Evolutionary conservation across 106 monocot species (phyloP).

Genomic region (Cymbidium sinense): DNA sequence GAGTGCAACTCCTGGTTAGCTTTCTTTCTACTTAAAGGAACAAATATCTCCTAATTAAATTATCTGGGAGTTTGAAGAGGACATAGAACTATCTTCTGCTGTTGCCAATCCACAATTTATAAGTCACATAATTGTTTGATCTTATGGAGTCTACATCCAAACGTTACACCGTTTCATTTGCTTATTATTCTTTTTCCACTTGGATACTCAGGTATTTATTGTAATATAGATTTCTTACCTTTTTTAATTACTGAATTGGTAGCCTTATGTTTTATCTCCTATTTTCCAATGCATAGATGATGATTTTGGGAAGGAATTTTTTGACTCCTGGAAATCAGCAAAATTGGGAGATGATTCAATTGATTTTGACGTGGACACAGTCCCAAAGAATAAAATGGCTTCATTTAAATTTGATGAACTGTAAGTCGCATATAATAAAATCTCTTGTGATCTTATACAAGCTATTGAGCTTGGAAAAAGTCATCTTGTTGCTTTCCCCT

Average conservation of each 20-base stretch:
- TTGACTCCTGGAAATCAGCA: constrained; percentile 63
- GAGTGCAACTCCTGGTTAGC: neutral
- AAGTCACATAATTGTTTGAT: neutral
- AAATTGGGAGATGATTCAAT: constrained; percentile 40
- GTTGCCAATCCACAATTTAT: neutral
- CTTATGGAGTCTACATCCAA: neutral
- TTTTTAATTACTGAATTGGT: neutral
- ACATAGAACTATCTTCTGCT: neutral
- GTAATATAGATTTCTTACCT: neutral
- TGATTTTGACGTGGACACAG: constrained; percentile 51
- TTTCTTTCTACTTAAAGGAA: neutral
- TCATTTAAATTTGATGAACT: constrained; percentile 74
- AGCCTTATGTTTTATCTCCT: neutral
- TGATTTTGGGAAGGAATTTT: constrained; percentile 74
- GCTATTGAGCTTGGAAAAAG: neutral
- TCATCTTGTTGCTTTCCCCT: neutral
- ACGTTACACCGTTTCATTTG: neutral
- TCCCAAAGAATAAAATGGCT: constrained; percentile 39
- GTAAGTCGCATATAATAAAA: constrained; percentile 32
- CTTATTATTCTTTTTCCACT: neutral
- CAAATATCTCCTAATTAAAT: neutral
- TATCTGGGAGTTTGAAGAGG: neutral
- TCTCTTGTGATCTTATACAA: neutral
- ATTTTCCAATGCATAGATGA: constrained; percentile 39
- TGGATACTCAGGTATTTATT: neutral